Evolutionary conservation across 192 early-diverging fungal species (phyloP), one percentile per base, ranked within the genome.

Genomic region (Coemansia sp.): DNA sequence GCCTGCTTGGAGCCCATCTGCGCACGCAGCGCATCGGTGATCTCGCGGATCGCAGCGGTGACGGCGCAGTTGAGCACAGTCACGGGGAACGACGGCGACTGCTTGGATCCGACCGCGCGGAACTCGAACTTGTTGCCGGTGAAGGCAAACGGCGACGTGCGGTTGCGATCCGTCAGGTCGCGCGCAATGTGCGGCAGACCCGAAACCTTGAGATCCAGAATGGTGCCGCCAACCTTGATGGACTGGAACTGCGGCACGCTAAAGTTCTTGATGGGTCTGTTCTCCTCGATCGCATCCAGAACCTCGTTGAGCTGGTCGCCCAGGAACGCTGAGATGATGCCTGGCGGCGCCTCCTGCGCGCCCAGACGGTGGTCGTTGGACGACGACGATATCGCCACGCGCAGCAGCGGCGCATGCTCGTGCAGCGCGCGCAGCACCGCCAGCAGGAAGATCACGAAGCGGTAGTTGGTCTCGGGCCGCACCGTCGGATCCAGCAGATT

Each of bases 91-190:
- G 97, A 94, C 37, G 94, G 93, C 19, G 94, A 96, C 85, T 97
- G 95, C 87, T 96, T 96, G 69, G 97, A 96, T 48, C 97, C 97
- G 37, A 98, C 95, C 48, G 97, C 95, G 83, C 95, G 93, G 95
- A 97, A 99, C 88, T 99, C 97, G 70, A 99, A 99, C 89, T 99
- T 99, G 92, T 99, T 99, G 46, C 97, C 97, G 65, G 97, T 99
- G 81, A 99, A 99, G 61, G 97, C 97, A 65, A 99, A 98, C 44
- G 97, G 96, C 60, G 95, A 98, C 39, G 97, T 99, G 75, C 96
- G 93, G 91, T 99, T 99, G 85, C 97, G 94, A 85, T 99, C 97
- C 17, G 97, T 99, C 75, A 99, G 83, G 84, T 99, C 97, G 76
- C 97, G 94, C 17, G 90, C 71, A 72, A 99, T 95, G 72, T 87